Evolutionary conservation across 2,329 filamentous ascomycete species (phyloP).

Genomic region (Dendryphion nanum): DNA sequence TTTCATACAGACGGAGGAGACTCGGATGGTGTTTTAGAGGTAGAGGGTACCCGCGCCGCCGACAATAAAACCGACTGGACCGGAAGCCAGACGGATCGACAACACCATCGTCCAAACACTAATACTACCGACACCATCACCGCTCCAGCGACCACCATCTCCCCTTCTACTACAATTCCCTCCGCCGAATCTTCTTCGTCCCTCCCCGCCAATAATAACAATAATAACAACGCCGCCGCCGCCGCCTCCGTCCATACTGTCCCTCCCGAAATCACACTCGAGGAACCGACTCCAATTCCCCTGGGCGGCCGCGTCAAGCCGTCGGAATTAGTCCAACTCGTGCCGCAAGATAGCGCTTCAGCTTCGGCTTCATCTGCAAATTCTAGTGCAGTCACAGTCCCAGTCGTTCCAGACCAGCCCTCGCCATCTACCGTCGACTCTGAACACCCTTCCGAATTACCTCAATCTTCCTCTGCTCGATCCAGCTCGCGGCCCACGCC

Average conservation of each 20-base stretch:
- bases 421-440: slow-evolving; percentile 5
- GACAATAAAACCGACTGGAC: slow-evolving; percentile 8
- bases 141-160: slow-evolving; percentile 8
- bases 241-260: slow-evolving; percentile 10
- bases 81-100: slow-evolving; percentile 9
- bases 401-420: slow-evolving; percentile 1
- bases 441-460: slow-evolving; percentile 14
- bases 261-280: slow-evolving; percentile 27
- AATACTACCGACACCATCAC: slow-evolving; percentile 12
- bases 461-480: slow-evolving; percentile 6
- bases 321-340: slow-evolving; percentile 9
- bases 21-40: too few species aligned
- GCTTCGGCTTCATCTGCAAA: slow-evolving; percentile 3
- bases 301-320: slow-evolving; percentile 19
- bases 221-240: too few species aligned
- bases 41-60: too few species aligned
- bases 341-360: slow-evolving; percentile 4
- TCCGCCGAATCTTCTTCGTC: slow-evolving; percentile 7
- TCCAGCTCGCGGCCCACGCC: slow-evolving; percentile 29
- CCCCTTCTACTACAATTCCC: slow-evolving; percentile 5
- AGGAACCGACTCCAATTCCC: slow-evolving; percentile 35
- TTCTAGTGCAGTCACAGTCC: not conserved
- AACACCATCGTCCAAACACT: slow-evolving; percentile 8
- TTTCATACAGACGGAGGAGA: too few species aligned
- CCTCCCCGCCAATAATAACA: too few species aligned